Evolutionary conservation across 2,329 filamentous ascomycete genomes (phyloP), one percentile per base, ranked within the genome.

Genomic region (Fusarium tuaranense): DNA sequence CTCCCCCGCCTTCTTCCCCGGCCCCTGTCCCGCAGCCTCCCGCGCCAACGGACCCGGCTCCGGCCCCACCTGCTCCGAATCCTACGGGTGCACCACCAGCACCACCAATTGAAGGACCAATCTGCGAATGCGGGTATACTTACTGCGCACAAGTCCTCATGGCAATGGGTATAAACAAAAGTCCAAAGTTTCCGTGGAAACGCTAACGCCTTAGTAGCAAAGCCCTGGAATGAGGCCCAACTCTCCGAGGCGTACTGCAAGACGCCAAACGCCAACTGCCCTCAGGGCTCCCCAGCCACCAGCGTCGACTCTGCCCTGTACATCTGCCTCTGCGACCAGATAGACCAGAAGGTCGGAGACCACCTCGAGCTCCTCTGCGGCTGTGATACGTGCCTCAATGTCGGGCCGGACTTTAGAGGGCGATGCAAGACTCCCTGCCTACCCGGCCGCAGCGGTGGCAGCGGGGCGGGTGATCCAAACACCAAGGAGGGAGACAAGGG

Each of bases 91-190:
- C 63, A 6, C 78, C 48, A 53, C 9, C 78, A 18, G n/a, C n/a
- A n/a, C n/a, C n/a, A n/a, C n/a, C 78, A n/a, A 60, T 65, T 30
- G 68, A 76, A 10, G 82, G 79, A 3, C 74, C 83, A 18, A 81
- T 81, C 63, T 85, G 83, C 72, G 81, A 84, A 68, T 85, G 83
- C 69, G 83, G 83, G 65, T 85, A 84, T 64, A 85, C 83, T 4
- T 85, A 85, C 67, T 85, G 83, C 68, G 82, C 83, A 12, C 78
- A 81, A 2, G 83, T 85, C 14, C 77, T 85, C 22, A 79, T 81
- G 77, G 76, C 64, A 2, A 84, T 84, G 82, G 78, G 82, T 83
- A 77, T 57, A 79, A 72, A 32, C 2, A 53, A 7, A 4, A 30
- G 3, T 1, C 7, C 18, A 22, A 4, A 8, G 4, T 2, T 1